Evolutionary conservation across 495 filamentous ascomycete species (phyloP), one percentile per base, ranked within the genome.

Genomic region (Patellaria atrata): DNA sequence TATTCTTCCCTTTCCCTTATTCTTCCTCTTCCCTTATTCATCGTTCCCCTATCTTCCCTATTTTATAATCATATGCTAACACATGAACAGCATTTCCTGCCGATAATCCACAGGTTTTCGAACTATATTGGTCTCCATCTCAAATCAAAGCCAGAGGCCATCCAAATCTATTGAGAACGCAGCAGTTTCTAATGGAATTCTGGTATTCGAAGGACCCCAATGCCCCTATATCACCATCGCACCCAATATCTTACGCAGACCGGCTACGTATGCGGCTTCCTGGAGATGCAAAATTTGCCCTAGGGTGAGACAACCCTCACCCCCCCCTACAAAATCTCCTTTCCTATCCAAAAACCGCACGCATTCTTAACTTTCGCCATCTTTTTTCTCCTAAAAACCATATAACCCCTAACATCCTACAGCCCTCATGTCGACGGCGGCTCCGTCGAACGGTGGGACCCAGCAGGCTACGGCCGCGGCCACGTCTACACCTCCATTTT

Each of bases 351-450:
- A n/a, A n/a, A n/a, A n/a, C n/a, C n/a, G n/a, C n/a, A n/a, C n/a
- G n/a, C n/a, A n/a, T n/a, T n/a, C n/a, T n/a, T n/a, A n/a, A n/a
- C n/a, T n/a, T n/a, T n/a, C n/a, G n/a, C n/a, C n/a, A n/a, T n/a
- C n/a, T n/a, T n/a, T n/a, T n/a, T n/a, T n/a, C n/a, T n/a, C n/a
- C n/a, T n/a, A n/a, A n/a, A n/a, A n/a, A n/a, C n/a, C n/a, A n/a
- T n/a, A n/a, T n/a, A n/a, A n/a, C n/a, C n/a, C n/a, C n/a, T n/a
- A n/a, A n/a, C n/a, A n/a, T n/a, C n/a, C n/a, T n/a, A n/a, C n/a
- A n/a, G 85, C 0, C 82, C 85, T 3, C 85, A 94, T 50, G 61
- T 85, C 7, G 85, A 94, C 46, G 79, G 82, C 5, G 85, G 85
- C 13, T 78, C 72, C 18, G 70, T 84, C 9, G 85, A 94, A 51